Base-by-base conservation (phyloP, 2,329 filamentous ascomycete genomes). In the Penicillium hesseltinei region DNA sequence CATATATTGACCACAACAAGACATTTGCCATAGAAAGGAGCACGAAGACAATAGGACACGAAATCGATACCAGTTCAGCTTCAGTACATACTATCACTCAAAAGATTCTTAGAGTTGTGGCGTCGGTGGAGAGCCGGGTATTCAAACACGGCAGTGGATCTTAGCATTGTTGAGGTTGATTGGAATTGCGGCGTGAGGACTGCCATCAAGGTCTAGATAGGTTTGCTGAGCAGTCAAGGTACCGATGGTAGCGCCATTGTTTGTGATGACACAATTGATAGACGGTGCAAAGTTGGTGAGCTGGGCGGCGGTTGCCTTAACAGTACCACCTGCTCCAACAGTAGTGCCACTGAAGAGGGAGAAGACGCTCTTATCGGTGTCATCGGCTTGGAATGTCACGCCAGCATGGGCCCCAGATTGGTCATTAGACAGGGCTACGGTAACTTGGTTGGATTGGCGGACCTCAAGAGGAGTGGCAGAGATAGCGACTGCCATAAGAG, bases 401-500 rank as follows among this genome's bases (percentile, higher is more conserved):
- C 50, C 43, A 9, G 58, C 43, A 31, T 61, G 51, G 4, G 58
- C 53, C 5, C 60, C 60, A 29, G 58, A 54, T 11, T 55, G 43
- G 9, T 62, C 60, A 27, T 61, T 62, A 5, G 60, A 59, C 15
- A 61, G 60, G 23, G 58, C 56, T 5, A 59, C 38, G 4, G 58
- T 47, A 6, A 61, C 56, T 17, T 42, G 19, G 5, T 36, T 45
- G 11, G 39, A 25, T 21, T 51, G 40, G 42, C 52, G 58, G 35
- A 44, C 38, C 10, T 56, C 51, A 5, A 61, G 27, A 29, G 56
- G 58, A 1, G 44, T 31, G 39, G 56, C 58, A 42, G 58, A 40
- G 35, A 50, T 23, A 15, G 33, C 8, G 31, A 48, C 35, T 10
- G 29, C 58, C 46, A 53, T 57, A 91, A 59, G 17, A 25, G 58